A percentile compares a stretch with the other conserved stretches of the same genome.
These are phyloP conservation scores for Huntiella moniliformis DNA, from an alignment of 2,329 filamentous ascomycete species.

Conservation along the genomic window DNA sequence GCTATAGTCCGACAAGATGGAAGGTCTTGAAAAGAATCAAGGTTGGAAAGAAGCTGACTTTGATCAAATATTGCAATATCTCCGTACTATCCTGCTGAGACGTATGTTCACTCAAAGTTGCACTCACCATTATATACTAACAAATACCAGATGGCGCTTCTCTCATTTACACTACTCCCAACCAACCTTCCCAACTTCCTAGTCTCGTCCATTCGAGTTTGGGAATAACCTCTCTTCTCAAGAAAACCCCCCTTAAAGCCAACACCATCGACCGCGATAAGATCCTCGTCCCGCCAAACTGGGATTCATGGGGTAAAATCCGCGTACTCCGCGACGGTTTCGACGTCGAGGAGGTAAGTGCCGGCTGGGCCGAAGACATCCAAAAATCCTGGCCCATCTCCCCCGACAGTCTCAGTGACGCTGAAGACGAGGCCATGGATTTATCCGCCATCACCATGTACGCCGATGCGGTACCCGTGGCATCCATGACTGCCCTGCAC, in stretches of 20 bases:
- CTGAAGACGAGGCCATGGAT: constrained; percentile 7
- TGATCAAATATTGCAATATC: constrained; percentile 82
- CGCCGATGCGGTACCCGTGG: constrained; percentile 62
- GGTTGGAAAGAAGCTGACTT: constrained; percentile 95
- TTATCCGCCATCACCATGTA: constrained; percentile 24
- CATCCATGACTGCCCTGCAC: constrained; percentile 43
- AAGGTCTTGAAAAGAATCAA: constrained; percentile 71
- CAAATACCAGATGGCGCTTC: constrained; percentile 52
- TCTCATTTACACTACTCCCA: constrained; percentile 67
- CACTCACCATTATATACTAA: constrained; percentile 11
- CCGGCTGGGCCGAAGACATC: constrained; percentile 72
- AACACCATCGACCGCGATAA: constrained; percentile 90
- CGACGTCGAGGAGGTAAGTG: constrained; percentile 70
- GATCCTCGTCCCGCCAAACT: constrained; percentile 86
- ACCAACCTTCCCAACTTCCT: constrained; percentile 56
- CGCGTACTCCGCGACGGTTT: constrained; percentile 79
- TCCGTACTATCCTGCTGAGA: constrained; percentile 76
- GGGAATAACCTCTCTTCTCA: constrained; percentile 67
- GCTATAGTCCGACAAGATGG: constrained; percentile 63
- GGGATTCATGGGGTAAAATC: constrained; percentile 98
- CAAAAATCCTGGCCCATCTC: constrained; percentile 32
- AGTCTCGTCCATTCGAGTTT: constrained; percentile 69
- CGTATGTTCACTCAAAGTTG: constrained; percentile 31
- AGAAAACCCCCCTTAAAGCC: constrained; percentile 61
- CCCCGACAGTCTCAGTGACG: constrained; percentile 13